Base-by-base conservation (phyloP, 208 protist genomes). In the Acanthamoeba castellanii region DNA sequence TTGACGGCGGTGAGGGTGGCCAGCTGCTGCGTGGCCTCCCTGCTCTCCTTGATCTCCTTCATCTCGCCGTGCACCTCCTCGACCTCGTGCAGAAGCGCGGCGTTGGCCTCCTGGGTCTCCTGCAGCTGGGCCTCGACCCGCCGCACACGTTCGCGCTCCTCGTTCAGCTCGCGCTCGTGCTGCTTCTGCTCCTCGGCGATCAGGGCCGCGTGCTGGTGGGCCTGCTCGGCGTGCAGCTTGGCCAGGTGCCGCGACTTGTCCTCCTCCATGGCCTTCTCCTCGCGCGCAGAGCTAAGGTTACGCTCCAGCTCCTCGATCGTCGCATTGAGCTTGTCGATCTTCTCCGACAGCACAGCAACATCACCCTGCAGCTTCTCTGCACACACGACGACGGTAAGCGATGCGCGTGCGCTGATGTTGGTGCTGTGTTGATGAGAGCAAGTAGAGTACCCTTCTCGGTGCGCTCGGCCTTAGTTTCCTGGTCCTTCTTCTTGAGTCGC, bases 401-500 rank as follows among this genome's bases (percentile, higher is more conserved):
- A 76, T 32, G 14, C 7, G 25, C 27, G 0, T 16, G 0, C 7
- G 25, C 4, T 7, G 27, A 11, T 13, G 22, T 4, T 61, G 57
- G 0, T 27, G 13, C 2, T 13, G 22, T 64, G 37, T 42, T 42
- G 37, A 42, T 42, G 45, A 47, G 45, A 47, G 45, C 0, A 47
- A 47, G 45, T 47, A 59, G 20, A 8, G 66, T 74, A 85, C 78
- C 78, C 45, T 85, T 85, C 45, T 85, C 78, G 30, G 45, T 27
- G 47, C 78, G 78, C 47, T 85, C 78, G 22, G 78, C 22, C 47
- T 85, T 85, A 47, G n/a, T 59, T 25, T 85, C 78, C 22, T 85
- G 78, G 45, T 85, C 78, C 78, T 85, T 85, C 47, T 85, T 85
- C 78, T 85, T 85, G 25, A 85, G 34, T 57, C 78, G 34, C 47